Percentiles rank a stretch among this genome's conserved stretches.
Conservation (phyloP, 208 protist species). For the Kentomonas sorsogonicus region DNA sequence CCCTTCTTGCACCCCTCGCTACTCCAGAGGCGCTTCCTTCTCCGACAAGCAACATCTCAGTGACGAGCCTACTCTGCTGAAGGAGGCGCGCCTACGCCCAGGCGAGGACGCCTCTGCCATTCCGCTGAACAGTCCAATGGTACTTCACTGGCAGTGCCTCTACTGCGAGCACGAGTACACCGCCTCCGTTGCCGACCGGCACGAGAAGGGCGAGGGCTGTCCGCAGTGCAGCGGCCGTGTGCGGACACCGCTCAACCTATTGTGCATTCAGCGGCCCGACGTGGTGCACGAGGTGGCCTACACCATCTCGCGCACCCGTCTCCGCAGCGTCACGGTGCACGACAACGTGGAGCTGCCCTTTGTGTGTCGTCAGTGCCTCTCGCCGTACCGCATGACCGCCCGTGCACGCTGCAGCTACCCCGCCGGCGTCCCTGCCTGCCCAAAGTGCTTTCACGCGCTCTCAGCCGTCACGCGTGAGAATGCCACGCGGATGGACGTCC, state of each 20-base stretch:
- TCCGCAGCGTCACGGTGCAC: background rate
- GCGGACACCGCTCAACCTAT: background rate
- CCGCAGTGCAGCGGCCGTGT: constrained; percentile 1
- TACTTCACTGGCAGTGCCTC: background rate
- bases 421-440: background rate
- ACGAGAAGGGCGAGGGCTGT: background rate
- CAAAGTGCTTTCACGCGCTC: constrained; percentile 1
- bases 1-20: background rate
- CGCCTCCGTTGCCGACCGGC: background rate
- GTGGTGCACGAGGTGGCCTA: background rate
- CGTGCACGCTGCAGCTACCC: background rate
- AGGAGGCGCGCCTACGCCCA: background rate
- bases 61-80: background rate
- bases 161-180: background rate
- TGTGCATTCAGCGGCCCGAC: constrained; percentile 3
- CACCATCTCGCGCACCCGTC: background rate
- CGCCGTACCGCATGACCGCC: background rate
- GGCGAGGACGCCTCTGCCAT: background rate
- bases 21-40: background rate
- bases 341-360: background rate
- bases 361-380: background rate
- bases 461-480: background rate
- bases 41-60: background rate
- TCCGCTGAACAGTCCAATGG: background rate
- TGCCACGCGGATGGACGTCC: background rate